Evolutionary conservation across 257 asterid species (phyloP), one percentile per base, ranked within the genome.

Genomic region (Capsicum chinense): DNA sequence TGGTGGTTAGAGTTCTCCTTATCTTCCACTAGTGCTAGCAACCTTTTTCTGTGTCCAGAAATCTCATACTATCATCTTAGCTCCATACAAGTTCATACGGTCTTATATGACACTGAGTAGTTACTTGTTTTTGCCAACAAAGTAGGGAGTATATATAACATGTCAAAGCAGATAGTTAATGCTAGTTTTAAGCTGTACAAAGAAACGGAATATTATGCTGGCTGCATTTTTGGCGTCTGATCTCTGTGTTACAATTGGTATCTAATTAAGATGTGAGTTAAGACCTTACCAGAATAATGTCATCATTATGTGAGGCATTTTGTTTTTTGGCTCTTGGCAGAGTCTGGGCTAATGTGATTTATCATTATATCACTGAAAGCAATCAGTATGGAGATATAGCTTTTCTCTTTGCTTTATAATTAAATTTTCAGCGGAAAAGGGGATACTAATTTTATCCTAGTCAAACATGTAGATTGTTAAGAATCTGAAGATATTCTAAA

Each of bases 111-210:
- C 48, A 48, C 79, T 2, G 9, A 71, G 57, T 19, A 73, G 59
- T 73, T 73, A 19, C 59, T 73, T 48, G 60, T 13, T 48, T 73
- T 19, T 73, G 39, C 37, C 59, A 50, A 48, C 19, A 19, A 50
- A 19, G 56, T 33, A 19, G 48, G 58, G 15, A n/a, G 59, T 6
- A 48, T 19, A 74, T 6, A 26, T 19, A 39, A 73, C 21, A 12
- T 73, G 57, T 26, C 33, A 73, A 73, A 73, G 80, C 60, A 73
- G 60, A 73, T 73, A 48, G 11, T 48, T 52, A 37, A 68, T 68
- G 54, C 54, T 39, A 39, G 78, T 68, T 37, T 39, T 19, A 12
- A 48, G 80, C 42, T 48, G 59, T 73, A 50, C n/a, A 19, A 48
- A 73, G 37, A 19, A 48, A 47, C 35, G 19, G 79, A 47, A 73